These are phyloP conservation scores for Backusella psychrophila DNA, from an alignment of 192 early-diverging fungal genomes.

Conservation along the genomic window DNA sequence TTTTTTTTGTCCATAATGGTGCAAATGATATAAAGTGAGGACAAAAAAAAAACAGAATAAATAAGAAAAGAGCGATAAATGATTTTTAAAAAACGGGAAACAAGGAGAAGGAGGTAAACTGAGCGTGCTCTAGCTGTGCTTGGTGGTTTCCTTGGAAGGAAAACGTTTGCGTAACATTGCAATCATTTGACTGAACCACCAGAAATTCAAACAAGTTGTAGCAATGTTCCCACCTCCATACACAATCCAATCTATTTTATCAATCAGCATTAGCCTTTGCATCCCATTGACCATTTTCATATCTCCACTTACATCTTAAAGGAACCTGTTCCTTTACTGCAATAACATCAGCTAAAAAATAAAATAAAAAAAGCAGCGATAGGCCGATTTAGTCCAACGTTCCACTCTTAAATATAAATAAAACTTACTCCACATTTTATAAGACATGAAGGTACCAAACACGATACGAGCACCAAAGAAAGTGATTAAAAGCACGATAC, in stretches of 20 bases:
- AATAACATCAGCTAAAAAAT: constrained; percentile 18
- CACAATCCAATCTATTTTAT: constrained; percentile 28
- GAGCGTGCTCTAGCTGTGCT: background rate
- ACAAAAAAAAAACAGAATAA: background rate
- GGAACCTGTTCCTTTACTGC: constrained; percentile 28
- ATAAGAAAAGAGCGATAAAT: background rate
- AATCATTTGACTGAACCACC: constrained; percentile 60
- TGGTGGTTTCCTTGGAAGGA: constrained; percentile 21
- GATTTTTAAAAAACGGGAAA: background rate
- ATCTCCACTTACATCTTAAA: constrained; percentile 18
- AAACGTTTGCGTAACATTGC: constrained; percentile 40
- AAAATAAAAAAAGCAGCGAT: too few relatives aligned
- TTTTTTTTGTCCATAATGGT: background rate
- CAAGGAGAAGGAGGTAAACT: background rate
- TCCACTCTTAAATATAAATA: background rate
- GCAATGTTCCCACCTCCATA: constrained; percentile 58
- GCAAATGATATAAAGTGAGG: background rate
- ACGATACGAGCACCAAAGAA: constrained; percentile 79
- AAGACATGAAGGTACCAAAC: constrained; percentile 76
- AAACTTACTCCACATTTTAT: constrained; percentile 53
- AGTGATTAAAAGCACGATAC: constrained; percentile 65
- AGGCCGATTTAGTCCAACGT: background rate
- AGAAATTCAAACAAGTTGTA: constrained; percentile 64
- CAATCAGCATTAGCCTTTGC: background rate
- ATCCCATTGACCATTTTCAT: background rate